Evolutionary conservation across 1,139 yeast species (phyloP).

Genomic region (Taphrina sp.): DNA sequence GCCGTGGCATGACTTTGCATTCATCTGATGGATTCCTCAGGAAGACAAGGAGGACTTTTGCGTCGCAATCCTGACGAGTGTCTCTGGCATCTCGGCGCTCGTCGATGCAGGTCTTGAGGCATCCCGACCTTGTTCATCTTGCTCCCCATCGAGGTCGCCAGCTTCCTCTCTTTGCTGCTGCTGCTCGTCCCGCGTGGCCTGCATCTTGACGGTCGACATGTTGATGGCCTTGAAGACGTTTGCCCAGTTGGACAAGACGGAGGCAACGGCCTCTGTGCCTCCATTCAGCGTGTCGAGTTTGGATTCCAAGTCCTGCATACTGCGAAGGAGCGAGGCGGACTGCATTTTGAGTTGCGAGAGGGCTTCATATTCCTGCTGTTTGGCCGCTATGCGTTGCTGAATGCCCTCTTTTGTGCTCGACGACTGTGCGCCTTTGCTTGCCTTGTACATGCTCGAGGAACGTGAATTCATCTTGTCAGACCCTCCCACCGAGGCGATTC

Average conservation of each 20-base stretch:
- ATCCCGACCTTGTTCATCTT: conserved; percentile 43
- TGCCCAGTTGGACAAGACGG: conserved; percentile 61
- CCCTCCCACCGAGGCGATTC: too few species aligned
- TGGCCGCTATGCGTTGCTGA: conserved; percentile 42
- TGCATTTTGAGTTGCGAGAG: conserved; percentile 53
- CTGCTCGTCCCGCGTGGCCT: conserved; percentile 40
- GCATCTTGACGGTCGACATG: conserved; percentile 54
- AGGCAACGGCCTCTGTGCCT: conserved; percentile 54
- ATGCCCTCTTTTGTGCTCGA: conserved; percentile 9
- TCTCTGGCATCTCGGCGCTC: conserved; percentile 58
- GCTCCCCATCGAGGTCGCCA: conserved; percentile 52
- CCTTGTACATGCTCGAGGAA: conserved; percentile 8
- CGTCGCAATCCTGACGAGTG: conserved; percentile 62
- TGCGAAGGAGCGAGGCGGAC: conserved; percentile 51
- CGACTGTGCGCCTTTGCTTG: conserved; percentile 4
- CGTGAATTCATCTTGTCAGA: conserved; percentile 21
- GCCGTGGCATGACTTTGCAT: too few species aligned
- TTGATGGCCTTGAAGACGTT: conserved; percentile 64
- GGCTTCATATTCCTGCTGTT: conserved; percentile 55
- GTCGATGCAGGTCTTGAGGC: conserved; percentile 41
- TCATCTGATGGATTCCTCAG: too few species aligned
- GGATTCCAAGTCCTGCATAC: conserved; percentile 53
- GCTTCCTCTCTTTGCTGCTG: conserved; percentile 56
- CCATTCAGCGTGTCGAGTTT: conserved; percentile 54
- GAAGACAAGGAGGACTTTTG: too few species aligned